Base-by-base conservation (phyloP, 495 filamentous ascomycete genomes). In the Tuber calosporum region DNA sequence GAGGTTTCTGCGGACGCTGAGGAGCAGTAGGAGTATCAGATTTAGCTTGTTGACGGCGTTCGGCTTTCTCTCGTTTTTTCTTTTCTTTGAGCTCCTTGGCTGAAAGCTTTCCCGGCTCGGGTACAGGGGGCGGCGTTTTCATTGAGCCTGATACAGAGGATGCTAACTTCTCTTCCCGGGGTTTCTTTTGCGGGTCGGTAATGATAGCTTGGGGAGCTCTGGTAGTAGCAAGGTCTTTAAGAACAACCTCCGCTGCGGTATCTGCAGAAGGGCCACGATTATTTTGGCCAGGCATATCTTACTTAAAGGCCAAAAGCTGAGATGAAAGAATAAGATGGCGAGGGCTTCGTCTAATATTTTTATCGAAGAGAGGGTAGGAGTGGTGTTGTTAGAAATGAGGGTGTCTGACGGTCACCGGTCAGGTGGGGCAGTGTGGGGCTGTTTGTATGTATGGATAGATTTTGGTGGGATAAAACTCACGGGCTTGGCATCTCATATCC, bases 61-160 rank as follows among this genome's bases (percentile, higher is more conserved):
- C 91, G 69, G 87, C 87, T 81, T 93, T 94, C 77, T 95, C 91
- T 17, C 88, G 91, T 81, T 94, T 93, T 69, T 88, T 88, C 82
- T 87, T 86, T 69, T 90, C 91, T 80, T 94, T 95, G 79, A 92
- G 78, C 80, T 93, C 90, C 72, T 92, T 85, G 37, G 84, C 83
- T 11, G 77, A 73, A 66, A 81, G 72, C 34, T 84, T 82, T 34
- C 69, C 79, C 79, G 11, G 69, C 74, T 30, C 40, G 30, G 72
- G 62, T 43, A 77, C 39, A 69, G 72, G 73, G 22, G 80, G 74
- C 68, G 77, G 73, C 53, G 78, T 9, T 66, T 79, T 73, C 72
- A 85, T 83, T 39, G 83, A 69, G 36, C 82, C 76, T 70, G 84
- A 82, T 75, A 76, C 73, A 73, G 80, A 62, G n/a, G 53, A 3